Base-by-base conservation (phyloP, 805 yeast species). In the Saccharomycopsis fermentans region DNA sequence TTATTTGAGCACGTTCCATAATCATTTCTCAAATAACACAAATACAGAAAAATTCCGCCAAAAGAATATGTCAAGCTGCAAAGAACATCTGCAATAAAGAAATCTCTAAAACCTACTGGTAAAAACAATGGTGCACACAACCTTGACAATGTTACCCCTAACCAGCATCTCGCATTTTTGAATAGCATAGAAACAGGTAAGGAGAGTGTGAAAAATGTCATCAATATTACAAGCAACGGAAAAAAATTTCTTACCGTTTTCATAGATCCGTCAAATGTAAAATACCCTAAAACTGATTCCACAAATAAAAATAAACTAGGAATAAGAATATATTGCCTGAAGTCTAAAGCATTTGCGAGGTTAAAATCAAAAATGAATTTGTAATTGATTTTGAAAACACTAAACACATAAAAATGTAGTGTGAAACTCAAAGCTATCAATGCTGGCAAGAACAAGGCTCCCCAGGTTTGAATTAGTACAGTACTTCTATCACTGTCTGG, bases 41-140 rank as follows among this genome's bases (percentile, higher is more conserved):
- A 83, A 72, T 90, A 90, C 70, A 90, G 81, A 1, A 95, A 86
- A 51, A 88, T 72, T 64, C 91, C 92, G 4, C 96, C 87, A 74
- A 90, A 74, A 0, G 97, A 80, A 71, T 94, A 94, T 0, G 96
- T 87, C 66, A 94, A 75, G 32, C 96, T 87, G 70, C 96, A 87
- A 55, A 92, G 74, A 34, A 94, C 84, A 70, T 94, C 99, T 21
- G 98, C 99, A 53, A 92, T 63, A 69, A 89, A 90, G 75, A 94
- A 92, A 71, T 94, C 99, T 58, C 91, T 78, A 68, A 94, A 94
- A 71, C 92, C 98, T 57, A 94, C 97, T 0, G 98, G 97, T 66
- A 86, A 94, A 48, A 90, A 75, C 0, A 98, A 98, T 1, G 96
- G 86, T 9, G 87, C 74, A 0, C 85, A 35, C 54, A 94, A 73